A percentile compares a stretch with the other conserved stretches of the same genome.
These are phyloP conservation scores for Exophiala oligosperma DNA, from an alignment of 2,329 filamentous ascomycete species.

Conservation along the genomic window DNA sequence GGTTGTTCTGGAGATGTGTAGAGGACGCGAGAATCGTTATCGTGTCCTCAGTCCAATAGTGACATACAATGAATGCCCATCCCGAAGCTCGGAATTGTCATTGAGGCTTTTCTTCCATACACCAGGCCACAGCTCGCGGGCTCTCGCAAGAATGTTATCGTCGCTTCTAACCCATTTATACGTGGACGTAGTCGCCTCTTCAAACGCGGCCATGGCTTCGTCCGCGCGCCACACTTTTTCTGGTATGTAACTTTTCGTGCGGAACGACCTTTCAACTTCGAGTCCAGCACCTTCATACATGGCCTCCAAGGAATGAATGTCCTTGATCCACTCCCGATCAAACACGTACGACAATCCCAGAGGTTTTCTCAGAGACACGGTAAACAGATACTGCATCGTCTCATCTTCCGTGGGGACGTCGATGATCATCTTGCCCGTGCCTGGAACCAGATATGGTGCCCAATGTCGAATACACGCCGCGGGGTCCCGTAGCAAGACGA, in stretches of 20 bases:
- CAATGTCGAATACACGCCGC: conserved; percentile 13
- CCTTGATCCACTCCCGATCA: conserved; percentile 9
- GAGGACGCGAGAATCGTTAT: not conserved
- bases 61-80: conserved; percentile 20
- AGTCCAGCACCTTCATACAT: conserved; percentile 14
- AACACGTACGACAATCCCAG: conserved; percentile 3
- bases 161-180: conserved; percentile 6
- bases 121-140: conserved; percentile 6
- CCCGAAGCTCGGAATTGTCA: conserved; percentile 8
- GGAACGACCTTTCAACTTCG: conserved; percentile 10
- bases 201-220: conserved; percentile 10
- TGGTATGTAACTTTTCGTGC: conserved; percentile 13
- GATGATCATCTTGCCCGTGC: conserved; percentile 19
- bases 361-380: conserved; percentile 5
- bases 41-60: conserved; percentile 11
- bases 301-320: conserved; percentile 11
- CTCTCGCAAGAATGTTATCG: not conserved
- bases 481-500: conserved; percentile 15
- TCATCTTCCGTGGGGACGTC: conserved; percentile 19
- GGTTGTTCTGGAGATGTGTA: too few species aligned
- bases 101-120: conserved; percentile 17
- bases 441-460: conserved; percentile 9
- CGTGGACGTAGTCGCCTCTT: conserved; percentile 1
- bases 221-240: conserved; percentile 8
- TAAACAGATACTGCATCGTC: conserved; percentile 14